Conservation (phyloP, 768 basidiomycete genomes). For the Lactarius hatsudake region DNA sequence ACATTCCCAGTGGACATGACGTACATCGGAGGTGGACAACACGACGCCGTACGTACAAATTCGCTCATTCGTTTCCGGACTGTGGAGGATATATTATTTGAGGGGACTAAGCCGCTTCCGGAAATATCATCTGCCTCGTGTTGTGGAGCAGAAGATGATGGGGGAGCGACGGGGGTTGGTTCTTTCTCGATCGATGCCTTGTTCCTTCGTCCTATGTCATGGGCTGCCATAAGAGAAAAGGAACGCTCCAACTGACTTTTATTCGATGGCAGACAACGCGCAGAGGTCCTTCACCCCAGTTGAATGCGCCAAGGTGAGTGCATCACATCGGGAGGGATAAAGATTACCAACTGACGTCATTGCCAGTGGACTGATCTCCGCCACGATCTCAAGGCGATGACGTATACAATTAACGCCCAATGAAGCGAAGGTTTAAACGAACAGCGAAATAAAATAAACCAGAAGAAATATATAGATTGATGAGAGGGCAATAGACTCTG, state of each 20-base stretch:
- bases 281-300: conserved; percentile 85
- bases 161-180: conserved; percentile 17
- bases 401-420: conserved; percentile 6
- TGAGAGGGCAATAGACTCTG: neutral
- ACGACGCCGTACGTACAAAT: conserved; percentile 51
- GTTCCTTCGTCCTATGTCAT: neutral
- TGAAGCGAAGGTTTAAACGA: neutral
- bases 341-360: conserved; percentile 26
- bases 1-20: conserved; percentile 84
- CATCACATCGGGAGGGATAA: neutral
- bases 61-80: conserved; percentile 11
- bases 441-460: neutral
- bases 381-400: conserved; percentile 27
- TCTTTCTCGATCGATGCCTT: conserved; percentile 22
- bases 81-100: neutral
- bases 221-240: neutral
- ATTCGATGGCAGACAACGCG: neutral
- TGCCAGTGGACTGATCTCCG: conserved; percentile 27
- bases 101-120: conserved; percentile 21
- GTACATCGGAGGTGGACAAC: conserved; percentile 71
- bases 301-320: conserved; percentile 82
- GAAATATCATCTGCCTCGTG: conserved; percentile 17
- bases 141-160: conserved; percentile 26
- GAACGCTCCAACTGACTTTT: neutral
- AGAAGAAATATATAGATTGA: neutral